These are phyloP conservation scores for Flaveria robusta DNA, from an alignment of 129 eudicot genomes.

Conservation along the genomic window DNA sequence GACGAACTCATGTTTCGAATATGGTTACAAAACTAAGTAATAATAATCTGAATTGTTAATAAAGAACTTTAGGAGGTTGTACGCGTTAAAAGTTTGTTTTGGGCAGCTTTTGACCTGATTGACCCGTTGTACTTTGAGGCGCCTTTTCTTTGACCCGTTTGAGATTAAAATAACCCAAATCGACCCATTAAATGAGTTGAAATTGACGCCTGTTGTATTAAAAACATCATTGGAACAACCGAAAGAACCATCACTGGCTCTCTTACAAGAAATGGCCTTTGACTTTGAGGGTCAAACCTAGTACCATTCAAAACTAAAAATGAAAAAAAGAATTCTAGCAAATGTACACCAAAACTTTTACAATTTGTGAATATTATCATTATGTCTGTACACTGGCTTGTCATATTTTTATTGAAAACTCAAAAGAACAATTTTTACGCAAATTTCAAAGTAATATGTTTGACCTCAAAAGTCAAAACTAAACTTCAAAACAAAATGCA, in stretches of 20 bases:
- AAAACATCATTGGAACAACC: no score
- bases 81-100: not conserved
- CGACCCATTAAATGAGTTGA: not conserved
- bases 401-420: not conserved
- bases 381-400: not conserved
- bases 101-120: not conserved
- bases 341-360: not conserved
- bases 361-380: not conserved
- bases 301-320: not conserved
- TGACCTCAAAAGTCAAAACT: not conserved
- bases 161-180: not conserved
- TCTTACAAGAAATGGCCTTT: no score
- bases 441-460: not conserved
- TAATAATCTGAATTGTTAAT: not conserved
- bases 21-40: no score
- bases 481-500: constrained; percentile 18
- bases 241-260: no score
- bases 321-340: constrained; percentile 9
- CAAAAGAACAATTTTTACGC: not conserved
- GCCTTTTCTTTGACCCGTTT: not conserved
- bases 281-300: no score
- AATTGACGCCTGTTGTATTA: not conserved
- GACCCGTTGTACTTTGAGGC: no score
- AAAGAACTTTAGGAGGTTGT: not conserved
- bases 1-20: not conserved